Percentiles rank a stretch among this genome's conserved stretches.
phyloP scores from a whole-genome alignment of 805 yeast genomes.

The Yueomyces sp. region DNA sequence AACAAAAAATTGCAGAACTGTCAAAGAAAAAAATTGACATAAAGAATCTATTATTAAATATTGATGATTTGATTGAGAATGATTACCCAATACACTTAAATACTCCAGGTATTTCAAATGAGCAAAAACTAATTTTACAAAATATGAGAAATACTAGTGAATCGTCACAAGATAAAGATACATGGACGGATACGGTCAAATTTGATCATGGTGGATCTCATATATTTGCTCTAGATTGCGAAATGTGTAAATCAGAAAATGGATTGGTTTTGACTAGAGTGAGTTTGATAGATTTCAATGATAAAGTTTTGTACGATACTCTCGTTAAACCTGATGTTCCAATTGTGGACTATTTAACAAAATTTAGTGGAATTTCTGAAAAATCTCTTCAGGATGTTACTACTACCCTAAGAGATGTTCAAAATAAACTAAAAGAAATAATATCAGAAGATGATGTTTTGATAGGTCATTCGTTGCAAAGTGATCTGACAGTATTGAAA shows the following conservation, averaged over 20 bases:
- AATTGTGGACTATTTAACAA: constrained; percentile 70
- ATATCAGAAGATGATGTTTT: constrained; percentile 51
- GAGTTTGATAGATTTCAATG: constrained; percentile 54
- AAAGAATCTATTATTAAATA: constrained; percentile 38
- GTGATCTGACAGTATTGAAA: constrained; percentile 60
- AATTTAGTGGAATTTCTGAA: constrained; percentile 76
- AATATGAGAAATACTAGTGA: constrained; percentile 4
- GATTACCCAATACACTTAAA: constrained; percentile 51
- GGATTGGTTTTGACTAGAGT: constrained; percentile 67
- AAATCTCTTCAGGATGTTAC: constrained; percentile 47
- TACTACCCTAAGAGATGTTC: constrained; percentile 56
- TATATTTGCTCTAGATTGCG: constrained; percentile 82
- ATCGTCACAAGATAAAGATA: constrained; percentile 1
- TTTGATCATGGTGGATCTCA: constrained; percentile 47
- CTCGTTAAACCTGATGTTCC: constrained; percentile 65
- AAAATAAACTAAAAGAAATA: constrained; percentile 34
- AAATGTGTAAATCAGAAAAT: constrained; percentile 59
- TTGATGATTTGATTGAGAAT: constrained; percentile 34
- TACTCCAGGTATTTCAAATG: constrained; percentile 8
- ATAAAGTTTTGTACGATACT: constrained; percentile 50
- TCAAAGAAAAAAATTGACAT: constrained; percentile 28
- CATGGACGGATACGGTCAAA: constrained; percentile 40
- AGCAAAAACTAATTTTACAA: background rate
- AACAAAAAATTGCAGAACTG: constrained; percentile 21
- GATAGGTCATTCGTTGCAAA: constrained; percentile 84